Percentiles rank a stretch among this genome's conserved stretches.
Conservation (phyloP, 1,284 basidiomycete species). For the Sporisorium graminicola region DNA sequence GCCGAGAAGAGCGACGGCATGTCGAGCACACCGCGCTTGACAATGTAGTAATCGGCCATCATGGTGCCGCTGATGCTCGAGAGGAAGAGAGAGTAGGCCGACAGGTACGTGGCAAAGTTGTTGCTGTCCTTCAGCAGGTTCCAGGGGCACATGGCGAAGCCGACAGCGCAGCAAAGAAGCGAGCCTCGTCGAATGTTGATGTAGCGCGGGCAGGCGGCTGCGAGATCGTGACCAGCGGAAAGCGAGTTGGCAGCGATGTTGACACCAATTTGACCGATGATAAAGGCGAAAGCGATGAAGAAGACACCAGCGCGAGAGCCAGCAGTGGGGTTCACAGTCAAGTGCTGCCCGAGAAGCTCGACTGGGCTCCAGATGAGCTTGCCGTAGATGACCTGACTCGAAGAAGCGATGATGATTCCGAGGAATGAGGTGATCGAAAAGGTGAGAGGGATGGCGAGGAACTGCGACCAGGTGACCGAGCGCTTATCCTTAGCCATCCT, state of each 20-base stretch:
- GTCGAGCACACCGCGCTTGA: slow-evolving; percentile 80
- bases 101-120: slow-evolving; percentile 84
- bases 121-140: slow-evolving; percentile 81
- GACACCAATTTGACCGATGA: slow-evolving; percentile 77
- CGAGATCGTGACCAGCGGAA: slow-evolving; percentile 86
- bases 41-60: slow-evolving; percentile 79
- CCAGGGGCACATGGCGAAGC: slow-evolving; percentile 82
- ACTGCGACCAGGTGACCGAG: slow-evolving; percentile 52
- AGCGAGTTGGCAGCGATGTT: slow-evolving; percentile 85
- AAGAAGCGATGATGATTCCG: slow-evolving; percentile 82
- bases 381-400: slow-evolving; percentile 81
- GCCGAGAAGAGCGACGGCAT: slow-evolving; percentile 79
- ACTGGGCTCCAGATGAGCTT: slow-evolving; percentile 84
- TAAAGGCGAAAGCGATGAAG: slow-evolving; percentile 80
- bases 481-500: slow-evolving; percentile 52
- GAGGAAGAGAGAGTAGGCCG: slow-evolving; percentile 74
- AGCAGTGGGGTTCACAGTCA: slow-evolving; percentile 76
- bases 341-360: slow-evolving; percentile 78
- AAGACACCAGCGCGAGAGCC: slow-evolving; percentile 71
- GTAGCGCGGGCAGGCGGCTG: slow-evolving; percentile 80
- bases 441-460: slow-evolving; percentile 77
- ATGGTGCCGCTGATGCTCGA: slow-evolving; percentile 70
- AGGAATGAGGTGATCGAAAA: slow-evolving; percentile 84
- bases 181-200: slow-evolving; percentile 88
- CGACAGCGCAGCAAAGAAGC: slow-evolving; percentile 81